Evolutionary conservation across 2,329 filamentous ascomycete species (phyloP).

Genomic region (Alternaria triticimaculans): DNA sequence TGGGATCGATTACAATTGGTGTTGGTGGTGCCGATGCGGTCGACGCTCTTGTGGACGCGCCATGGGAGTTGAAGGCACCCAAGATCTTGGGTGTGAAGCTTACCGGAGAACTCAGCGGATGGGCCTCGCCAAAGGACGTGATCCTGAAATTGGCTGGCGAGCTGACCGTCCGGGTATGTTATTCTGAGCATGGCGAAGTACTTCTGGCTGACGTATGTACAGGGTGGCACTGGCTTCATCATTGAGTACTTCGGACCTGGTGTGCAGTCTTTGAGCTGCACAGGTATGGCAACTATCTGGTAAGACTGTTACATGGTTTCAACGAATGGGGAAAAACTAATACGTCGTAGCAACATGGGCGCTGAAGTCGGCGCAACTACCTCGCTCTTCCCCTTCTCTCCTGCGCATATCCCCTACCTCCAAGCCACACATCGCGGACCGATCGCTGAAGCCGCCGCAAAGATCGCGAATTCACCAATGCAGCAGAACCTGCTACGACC

Average conservation of each 20-base stretch:
- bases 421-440: conserved; percentile 78
- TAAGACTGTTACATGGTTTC: not conserved
- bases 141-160: conserved; percentile 89
- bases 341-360: conserved; percentile 51
- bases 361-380: conserved; percentile 93
- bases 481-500: conserved; percentile 73
- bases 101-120: conserved; percentile 82
- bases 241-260: conserved; percentile 94
- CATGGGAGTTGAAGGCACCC: conserved; percentile 97
- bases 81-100: conserved; percentile 86
- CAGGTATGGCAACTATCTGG: conserved; percentile 89
- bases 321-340: not conserved
- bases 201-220: conserved; percentile 17
- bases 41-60: conserved; percentile 92
- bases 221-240: conserved; percentile 89
- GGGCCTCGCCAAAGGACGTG: conserved; percentile 94
- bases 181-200: not conserved
- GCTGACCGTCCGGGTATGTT: conserved; percentile 77
- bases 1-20: conserved; percentile 93
- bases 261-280: conserved; percentile 86
- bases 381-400: conserved; percentile 91
- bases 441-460: conserved; percentile 71
- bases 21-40: conserved; percentile 97
- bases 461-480: conserved; percentile 64
- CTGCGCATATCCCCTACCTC: conserved; percentile 84